A percentile compares a stretch with the other conserved stretches of the same genome.
Conservation (phyloP, 192 early-diverging fungal species). For the Pilaira anomala region DNA sequence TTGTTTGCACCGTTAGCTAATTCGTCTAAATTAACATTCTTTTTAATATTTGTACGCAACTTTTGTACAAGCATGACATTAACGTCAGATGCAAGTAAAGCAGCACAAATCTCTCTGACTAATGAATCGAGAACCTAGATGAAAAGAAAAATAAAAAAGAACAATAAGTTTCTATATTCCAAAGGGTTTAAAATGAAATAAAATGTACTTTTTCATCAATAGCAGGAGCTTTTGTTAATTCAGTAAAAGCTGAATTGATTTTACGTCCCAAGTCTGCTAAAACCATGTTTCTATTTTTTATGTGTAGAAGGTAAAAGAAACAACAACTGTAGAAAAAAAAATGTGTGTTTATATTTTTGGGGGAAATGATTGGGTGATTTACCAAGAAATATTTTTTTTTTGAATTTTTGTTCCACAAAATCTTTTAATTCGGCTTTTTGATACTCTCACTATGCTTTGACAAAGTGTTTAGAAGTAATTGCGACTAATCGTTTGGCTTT, state of each 20-base stretch:
- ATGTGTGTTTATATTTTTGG: background rate
- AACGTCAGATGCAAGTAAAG: conserved; percentile 89
- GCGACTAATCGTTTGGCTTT: too few species aligned
- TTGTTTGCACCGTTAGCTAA: conserved; percentile 82
- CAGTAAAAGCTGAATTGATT: conserved; percentile 79
- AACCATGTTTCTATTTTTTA: conserved; percentile 56
- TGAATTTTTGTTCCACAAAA: too few species aligned
- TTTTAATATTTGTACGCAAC: conserved; percentile 84
- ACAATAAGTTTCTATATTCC: background rate
- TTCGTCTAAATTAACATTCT: conserved; percentile 77
- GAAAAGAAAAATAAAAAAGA: background rate
- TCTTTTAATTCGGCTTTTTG: too few species aligned
- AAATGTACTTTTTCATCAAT: conserved; percentile 79
- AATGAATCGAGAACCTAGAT: conserved; percentile 68
- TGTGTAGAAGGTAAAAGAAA: conserved; percentile 1
- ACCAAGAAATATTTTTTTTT: background rate
- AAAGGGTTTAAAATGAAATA: background rate
- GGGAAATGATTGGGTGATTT: background rate
- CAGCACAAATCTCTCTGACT: conserved; percentile 81
- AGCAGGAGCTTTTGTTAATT: conserved; percentile 77
- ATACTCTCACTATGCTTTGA: too few species aligned
- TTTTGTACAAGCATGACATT: conserved; percentile 82
- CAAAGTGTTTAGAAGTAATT: too few species aligned
- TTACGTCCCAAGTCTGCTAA: conserved; percentile 87
- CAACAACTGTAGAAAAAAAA: background rate